These are phyloP conservation scores for Vigna hirtella DNA, from an alignment of 306 rosid genomes.

Conservation along the genomic window DNA sequence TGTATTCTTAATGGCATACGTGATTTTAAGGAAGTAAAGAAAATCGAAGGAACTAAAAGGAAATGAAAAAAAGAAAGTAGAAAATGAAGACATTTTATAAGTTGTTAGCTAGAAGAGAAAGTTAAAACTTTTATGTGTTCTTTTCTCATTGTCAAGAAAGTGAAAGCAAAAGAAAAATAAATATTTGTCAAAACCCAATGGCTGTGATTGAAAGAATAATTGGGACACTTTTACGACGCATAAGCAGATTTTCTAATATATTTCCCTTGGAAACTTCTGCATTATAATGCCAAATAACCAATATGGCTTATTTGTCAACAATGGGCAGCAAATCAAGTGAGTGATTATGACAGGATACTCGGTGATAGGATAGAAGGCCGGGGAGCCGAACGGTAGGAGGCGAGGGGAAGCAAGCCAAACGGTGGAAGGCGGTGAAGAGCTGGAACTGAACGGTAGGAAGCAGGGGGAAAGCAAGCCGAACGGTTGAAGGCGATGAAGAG, in stretches of 20 bases:
- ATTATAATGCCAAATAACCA: conserved; percentile 8
- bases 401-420: too few relatives aligned
- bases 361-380: too few relatives aligned
- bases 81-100: not conserved
- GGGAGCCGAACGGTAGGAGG: too few relatives aligned
- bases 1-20: not conserved
- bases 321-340: not conserved
- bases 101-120: not conserved
- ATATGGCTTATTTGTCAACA: not conserved
- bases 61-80: not conserved
- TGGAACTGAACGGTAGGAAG: too few relatives aligned
- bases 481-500: too few relatives aligned
- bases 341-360: not conserved
- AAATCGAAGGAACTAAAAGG: not conserved
- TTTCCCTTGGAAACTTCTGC: not conserved
- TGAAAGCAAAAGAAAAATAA: too few relatives aligned
- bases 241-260: not conserved
- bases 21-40: not conserved
- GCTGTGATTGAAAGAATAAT: conserved; percentile 6
- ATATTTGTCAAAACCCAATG: not conserved
- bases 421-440: too few relatives aligned
- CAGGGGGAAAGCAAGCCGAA: too few relatives aligned
- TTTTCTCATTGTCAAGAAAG: not conserved
- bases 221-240: not conserved
- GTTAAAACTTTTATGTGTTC: not conserved